These are phyloP conservation scores for Aspergillus sp. DNA, from an alignment of 2,329 filamentous ascomycete species.

Conservation along the genomic window DNA sequence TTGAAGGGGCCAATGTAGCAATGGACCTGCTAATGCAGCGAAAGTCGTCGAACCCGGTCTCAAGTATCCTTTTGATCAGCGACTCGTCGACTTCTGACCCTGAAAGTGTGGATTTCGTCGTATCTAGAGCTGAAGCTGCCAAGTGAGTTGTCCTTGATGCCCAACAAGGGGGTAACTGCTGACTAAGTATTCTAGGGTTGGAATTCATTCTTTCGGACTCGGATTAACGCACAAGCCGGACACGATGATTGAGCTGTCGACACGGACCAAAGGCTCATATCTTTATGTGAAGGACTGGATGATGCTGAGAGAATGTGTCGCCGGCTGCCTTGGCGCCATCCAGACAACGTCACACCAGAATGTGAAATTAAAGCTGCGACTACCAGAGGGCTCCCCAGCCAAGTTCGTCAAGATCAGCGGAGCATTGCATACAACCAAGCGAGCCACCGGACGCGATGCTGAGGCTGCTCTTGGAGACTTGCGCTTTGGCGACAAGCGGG, in stretches of 20 bases:
- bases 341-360: conserved; percentile 98
- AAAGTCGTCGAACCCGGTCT: conserved; percentile 91
- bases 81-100: conserved; percentile 92
- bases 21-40: conserved; percentile 99
- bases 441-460: conserved; percentile 89
- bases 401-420: conserved; percentile 99
- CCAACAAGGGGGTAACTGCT: conserved; percentile 16
- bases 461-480: conserved; percentile 90
- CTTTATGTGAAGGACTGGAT: conserved; percentile 99
- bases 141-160: conserved; percentile 62
- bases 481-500: conserved; percentile 90
- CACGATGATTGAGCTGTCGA: conserved; percentile 96
- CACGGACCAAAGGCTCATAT: conserved; percentile 92
- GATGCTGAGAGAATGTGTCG: conserved; percentile 97
- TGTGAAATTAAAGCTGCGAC: conserved; percentile 87
- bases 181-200: conserved; percentile 59
- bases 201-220: conserved; percentile 93
- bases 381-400: conserved; percentile 93
- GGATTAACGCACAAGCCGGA: conserved; percentile 98
- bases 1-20: conserved; percentile 94
- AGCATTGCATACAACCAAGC: conserved; percentile 92
- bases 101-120: conserved; percentile 96
- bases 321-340: conserved; percentile 85
- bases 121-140: conserved; percentile 92
- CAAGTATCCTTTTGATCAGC: conserved; percentile 94